A percentile compares a stretch with the other conserved stretches of the same genome.
Evolutionary conservation across 2,329 filamentous ascomycete genomes (phyloP).

Genomic region (Neofusicoccum sp.): DNA sequence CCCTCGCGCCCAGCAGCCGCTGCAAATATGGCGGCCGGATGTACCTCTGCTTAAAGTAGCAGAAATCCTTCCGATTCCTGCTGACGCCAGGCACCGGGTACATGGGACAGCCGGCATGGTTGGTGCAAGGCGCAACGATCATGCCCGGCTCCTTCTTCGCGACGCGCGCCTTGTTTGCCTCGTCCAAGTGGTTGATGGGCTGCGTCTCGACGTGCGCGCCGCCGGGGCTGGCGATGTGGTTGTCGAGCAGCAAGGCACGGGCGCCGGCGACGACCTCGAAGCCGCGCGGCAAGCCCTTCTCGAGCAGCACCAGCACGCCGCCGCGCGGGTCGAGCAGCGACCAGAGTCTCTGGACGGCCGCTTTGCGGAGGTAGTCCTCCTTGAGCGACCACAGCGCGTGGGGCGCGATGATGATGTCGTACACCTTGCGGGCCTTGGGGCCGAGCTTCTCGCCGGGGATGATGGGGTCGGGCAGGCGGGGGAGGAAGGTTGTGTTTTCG

Average conservation of each 20-base stretch:
- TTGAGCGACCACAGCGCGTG: conserved; percentile 77
- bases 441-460: conserved; percentile 57
- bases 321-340: conserved; percentile 79
- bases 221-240: conserved; percentile 69
- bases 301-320: conserved; percentile 82
- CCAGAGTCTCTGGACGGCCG: conserved; percentile 87
- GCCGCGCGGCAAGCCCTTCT: conserved; percentile 88
- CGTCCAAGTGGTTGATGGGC: conserved; percentile 36
- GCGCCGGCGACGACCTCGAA: conserved; percentile 91
- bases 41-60: conserved; percentile 87
- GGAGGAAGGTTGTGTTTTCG: conserved; percentile 88
- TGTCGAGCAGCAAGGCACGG: conserved; percentile 74
- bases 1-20: conserved; percentile 67
- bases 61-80: conserved; percentile 81
- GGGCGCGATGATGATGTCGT: conserved; percentile 87
- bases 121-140: conserved; percentile 75
- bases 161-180: conserved; percentile 32
- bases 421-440: conserved; percentile 66
- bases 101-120: conserved; percentile 87
- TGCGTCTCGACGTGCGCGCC: conserved; percentile 45
- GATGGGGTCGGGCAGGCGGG: conserved; percentile 84
- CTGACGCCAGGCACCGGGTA: conserved; percentile 72
- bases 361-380: conserved; percentile 75
- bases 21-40: conserved; percentile 83
- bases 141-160: conserved; percentile 59